Evolutionary conservation across 192 early-diverging fungal species (phyloP), one percentile per base, ranked within the genome.

Genomic region (Hyaloraphidium curvatum): DNA sequence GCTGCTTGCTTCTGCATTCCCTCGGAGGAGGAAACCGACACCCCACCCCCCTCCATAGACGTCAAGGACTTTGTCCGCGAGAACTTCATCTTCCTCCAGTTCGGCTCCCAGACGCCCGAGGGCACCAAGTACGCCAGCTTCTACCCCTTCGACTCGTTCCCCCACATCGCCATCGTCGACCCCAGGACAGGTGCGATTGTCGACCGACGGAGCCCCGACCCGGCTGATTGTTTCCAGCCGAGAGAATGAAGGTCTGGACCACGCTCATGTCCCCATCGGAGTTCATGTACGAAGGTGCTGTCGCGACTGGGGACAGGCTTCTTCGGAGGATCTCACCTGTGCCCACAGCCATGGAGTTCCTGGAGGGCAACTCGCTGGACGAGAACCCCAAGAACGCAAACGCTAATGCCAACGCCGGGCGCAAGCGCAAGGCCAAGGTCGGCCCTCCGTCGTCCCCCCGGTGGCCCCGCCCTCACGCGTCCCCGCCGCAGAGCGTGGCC

Each of bases 121-220:
- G 90, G 89, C 28, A 61, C 60, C 17, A 63, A 77, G 40, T 83
- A 91, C 56, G 63, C 63, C 3, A 79, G 50, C 4, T 82, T 83
- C 55, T 95, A 97, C 61, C 71, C 73, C 11, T 63, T 87, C 23
- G 59, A 66, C 2, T 53, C 33, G 7, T 90, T 72, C 51, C 93
- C 91, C 13, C 86, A 95, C 62, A 70, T 90, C 29, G 84, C 84
- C 25, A 84, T 82, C 40, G 76, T 95, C 27, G 89, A 95, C 61
- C 84, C 91, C 16, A 66, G 80, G 54, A 95, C 90, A 27, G 85
- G 82, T 84, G 63, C 35, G 40, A n/a, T n/a, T n/a, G n/a, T n/a
- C n/a, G n/a, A n/a, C n/a, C n/a, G n/a, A n/a, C n/a, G n/a, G n/a
- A n/a, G n/a, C n/a, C n/a, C n/a, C n/a, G n/a, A n/a, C n/a, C n/a